phyloP scores from a whole-genome alignment of 2,329 filamentous ascomycete species.

The Cytospora chrysosperma region DNA sequence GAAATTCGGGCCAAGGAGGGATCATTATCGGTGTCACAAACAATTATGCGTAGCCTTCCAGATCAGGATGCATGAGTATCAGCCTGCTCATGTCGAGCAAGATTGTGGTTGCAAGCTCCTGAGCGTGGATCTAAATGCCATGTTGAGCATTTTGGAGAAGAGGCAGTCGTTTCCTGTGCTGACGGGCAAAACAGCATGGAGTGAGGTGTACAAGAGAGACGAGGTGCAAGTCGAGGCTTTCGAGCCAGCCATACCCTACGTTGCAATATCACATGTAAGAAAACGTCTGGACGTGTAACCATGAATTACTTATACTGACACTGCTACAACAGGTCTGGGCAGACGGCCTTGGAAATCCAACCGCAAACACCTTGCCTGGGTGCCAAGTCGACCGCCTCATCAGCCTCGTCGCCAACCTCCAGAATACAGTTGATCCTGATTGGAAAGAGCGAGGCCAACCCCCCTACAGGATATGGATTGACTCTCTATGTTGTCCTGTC shows the following conservation, averaged over 20 bases:
- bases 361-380: constrained; percentile 31
- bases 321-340: constrained; percentile 33
- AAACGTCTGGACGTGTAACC: no score
- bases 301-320: background rate
- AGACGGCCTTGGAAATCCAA: constrained; percentile 36
- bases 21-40: constrained; percentile 32
- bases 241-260: constrained; percentile 29
- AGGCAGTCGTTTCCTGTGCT: constrained; percentile 27
- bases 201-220: background rate
- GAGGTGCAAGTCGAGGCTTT: constrained; percentile 28
- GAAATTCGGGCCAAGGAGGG: constrained; percentile 8
- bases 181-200: background rate
- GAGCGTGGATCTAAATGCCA: constrained; percentile 16
- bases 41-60: constrained; percentile 33
- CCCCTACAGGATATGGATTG: constrained; percentile 34
- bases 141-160: constrained; percentile 24
- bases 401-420: constrained; percentile 21
- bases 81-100: constrained; percentile 27
- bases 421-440: constrained; percentile 4
- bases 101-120: constrained; percentile 28
- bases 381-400: constrained; percentile 34
- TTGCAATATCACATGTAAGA: constrained; percentile 37
- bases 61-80: constrained; percentile 32
- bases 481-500: constrained; percentile 37
- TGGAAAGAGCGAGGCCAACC: background rate